phyloP scores from a whole-genome alignment of 805 yeast species.

The Pichia manshurica region DNA sequence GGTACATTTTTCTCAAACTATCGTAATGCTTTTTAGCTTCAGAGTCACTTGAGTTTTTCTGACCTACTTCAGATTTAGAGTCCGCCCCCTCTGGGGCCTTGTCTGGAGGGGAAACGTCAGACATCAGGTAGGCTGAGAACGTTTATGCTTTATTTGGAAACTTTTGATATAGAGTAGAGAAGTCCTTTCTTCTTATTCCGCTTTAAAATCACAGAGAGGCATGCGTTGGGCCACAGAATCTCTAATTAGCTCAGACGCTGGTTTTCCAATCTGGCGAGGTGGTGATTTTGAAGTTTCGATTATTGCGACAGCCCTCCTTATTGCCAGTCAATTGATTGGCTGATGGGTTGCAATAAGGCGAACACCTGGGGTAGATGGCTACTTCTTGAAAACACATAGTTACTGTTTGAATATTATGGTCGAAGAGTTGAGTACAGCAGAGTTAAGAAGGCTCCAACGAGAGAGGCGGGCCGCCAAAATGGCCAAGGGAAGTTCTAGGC shows the following conservation, averaged over 20 bases:
- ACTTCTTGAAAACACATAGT: no score
- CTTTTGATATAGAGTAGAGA: not conserved
- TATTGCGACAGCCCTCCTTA: no score
- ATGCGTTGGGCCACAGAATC: no score
- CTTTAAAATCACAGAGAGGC: no score
- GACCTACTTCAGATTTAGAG: not conserved
- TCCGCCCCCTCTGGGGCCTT: not conserved
- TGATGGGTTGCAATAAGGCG: no score
- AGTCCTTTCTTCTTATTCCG: no score
- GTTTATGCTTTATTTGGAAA: no score
- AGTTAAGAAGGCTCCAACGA: slow-evolving; percentile 50
- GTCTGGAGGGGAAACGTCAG: not conserved
- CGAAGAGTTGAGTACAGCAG: slow-evolving; percentile 45
- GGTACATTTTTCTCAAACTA: slow-evolving; percentile 22
- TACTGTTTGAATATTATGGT: not conserved
- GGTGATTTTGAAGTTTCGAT: no score
- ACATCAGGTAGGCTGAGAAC: not conserved
- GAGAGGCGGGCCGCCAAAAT: slow-evolving; percentile 64
- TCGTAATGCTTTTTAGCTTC: slow-evolving; percentile 10
- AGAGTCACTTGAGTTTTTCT: not conserved
- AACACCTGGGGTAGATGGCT: no score
- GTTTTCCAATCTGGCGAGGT: not conserved
- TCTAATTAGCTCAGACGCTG: not conserved
- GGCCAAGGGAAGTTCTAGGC: slow-evolving; percentile 48
- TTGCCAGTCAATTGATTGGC: no score